These are phyloP conservation scores for Sclerotinia trifoliorum DNA, from an alignment of 2,329 filamentous ascomycete genomes.

Conservation along the genomic window DNA sequence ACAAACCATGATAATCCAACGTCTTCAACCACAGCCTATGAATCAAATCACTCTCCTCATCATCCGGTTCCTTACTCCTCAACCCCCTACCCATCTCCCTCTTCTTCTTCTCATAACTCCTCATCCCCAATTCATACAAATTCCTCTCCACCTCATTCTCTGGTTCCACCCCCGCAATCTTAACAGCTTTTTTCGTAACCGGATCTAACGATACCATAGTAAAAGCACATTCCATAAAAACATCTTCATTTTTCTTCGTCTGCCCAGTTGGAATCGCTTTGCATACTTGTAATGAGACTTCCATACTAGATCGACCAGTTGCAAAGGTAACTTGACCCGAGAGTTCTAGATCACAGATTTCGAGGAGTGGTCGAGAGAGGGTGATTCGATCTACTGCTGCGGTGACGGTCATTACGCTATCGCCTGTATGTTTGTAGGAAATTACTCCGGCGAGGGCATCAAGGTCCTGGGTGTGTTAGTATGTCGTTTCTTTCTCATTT, in stretches of 20 bases:
- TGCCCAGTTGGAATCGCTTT: constrained; percentile 46
- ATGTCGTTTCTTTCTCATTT: background rate
- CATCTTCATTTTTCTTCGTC: constrained; percentile 59
- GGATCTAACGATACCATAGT: constrained; percentile 73
- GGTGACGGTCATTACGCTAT: constrained; percentile 48
- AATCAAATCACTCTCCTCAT: constrained; percentile 66
- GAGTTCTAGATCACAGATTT: constrained; percentile 68
- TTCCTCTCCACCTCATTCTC: constrained; percentile 62
- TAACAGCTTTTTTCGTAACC: constrained; percentile 62
- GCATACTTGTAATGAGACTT: constrained; percentile 66
- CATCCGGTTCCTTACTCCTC: constrained; percentile 64
- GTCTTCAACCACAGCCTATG: constrained; percentile 69
- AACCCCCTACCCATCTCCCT: constrained; percentile 58
- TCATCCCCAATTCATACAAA: constrained; percentile 61
- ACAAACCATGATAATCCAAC: constrained; percentile 53
- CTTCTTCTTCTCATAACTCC: constrained; percentile 65
- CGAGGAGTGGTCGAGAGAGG: constrained; percentile 60
- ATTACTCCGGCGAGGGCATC: constrained; percentile 70
- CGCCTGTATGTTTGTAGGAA: constrained; percentile 66
- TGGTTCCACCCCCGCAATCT: constrained; percentile 57
- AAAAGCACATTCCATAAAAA: constrained; percentile 69
- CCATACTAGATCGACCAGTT: constrained; percentile 66
- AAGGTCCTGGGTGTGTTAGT: constrained; percentile 48
- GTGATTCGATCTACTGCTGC: constrained; percentile 44
- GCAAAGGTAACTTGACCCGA: constrained; percentile 57